These are phyloP conservation scores for Periconia sp. DNA, from an alignment of 2,329 filamentous ascomycete species.

Conservation along the genomic window DNA sequence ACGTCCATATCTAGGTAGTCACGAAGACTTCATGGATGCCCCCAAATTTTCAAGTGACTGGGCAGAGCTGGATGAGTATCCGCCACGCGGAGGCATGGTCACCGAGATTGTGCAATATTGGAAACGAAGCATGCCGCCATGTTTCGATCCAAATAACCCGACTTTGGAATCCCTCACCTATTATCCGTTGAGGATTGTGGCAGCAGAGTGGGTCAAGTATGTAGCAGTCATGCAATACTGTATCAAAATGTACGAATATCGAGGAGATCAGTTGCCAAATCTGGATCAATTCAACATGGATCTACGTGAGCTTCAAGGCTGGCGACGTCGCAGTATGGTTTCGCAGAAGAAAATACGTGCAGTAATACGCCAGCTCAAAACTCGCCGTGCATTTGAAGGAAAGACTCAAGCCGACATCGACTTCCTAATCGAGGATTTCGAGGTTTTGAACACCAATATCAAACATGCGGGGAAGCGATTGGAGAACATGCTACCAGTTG, in stretches of 20 bases:
- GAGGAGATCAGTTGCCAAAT: conserved; percentile 8
- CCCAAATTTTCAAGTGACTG: conserved; percentile 2
- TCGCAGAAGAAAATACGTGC: conserved; percentile 15
- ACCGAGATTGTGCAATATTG: conserved; percentile 19
- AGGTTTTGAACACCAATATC: conserved; percentile 5
- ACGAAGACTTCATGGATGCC: conserved; percentile 16
- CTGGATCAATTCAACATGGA: conserved; percentile 20
- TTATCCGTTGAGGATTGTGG: conserved; percentile 22
- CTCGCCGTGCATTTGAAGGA: neutral
- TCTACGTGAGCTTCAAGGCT: conserved; percentile 21
- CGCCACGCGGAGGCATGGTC: conserved; percentile 7
- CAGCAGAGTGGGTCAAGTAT: conserved; percentile 27
- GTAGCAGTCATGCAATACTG: conserved; percentile 22
- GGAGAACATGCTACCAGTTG: conserved; percentile 18
- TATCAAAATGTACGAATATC: conserved; percentile 24
- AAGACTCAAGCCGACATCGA: neutral
- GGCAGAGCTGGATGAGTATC: neutral
- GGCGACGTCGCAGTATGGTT: conserved; percentile 22
- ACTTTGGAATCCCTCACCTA: conserved; percentile 14
- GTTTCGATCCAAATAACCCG: conserved; percentile 12
- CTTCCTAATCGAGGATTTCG: conserved; percentile 12
- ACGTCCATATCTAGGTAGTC: conserved; percentile 8
- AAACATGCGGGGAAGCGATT: conserved; percentile 6
- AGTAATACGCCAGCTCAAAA: conserved; percentile 8
- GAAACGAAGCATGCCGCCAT: conserved; percentile 1